Percentiles rank a stretch among this genome's conserved stretches.
phyloP scores from a whole-genome alignment of 345 rosid genomes.

The Physaria fendleri region DNA sequence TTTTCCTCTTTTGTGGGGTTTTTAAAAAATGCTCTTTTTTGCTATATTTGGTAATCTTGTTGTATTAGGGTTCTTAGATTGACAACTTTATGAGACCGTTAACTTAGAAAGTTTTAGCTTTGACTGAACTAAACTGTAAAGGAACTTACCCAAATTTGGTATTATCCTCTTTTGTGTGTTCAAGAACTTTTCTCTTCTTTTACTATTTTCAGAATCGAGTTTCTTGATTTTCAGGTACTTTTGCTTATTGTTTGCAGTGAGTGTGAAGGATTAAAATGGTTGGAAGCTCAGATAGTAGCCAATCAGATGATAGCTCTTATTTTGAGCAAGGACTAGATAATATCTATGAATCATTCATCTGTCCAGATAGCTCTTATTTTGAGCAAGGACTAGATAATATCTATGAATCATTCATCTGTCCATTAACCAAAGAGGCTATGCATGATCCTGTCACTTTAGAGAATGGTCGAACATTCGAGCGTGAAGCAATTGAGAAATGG shows the following conservation, averaged over 20 bases:
- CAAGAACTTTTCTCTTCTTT: neutral
- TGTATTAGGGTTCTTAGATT: too few relatives aligned
- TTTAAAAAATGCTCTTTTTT: neutral
- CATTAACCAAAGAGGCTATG: conserved; percentile 85
- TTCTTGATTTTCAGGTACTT: neutral
- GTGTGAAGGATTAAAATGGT: conserved; percentile 38
- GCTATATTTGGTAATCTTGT: too few relatives aligned
- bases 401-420: conserved; percentile 90
- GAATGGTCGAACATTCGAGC: conserved; percentile 85
- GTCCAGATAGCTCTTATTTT: conserved; percentile 66
- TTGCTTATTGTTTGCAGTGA: conserved; percentile 1
- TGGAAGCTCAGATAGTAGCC: conserved; percentile 72
- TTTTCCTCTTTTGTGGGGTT: neutral
- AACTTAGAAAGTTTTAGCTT: neutral
- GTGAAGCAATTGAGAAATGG: conserved; percentile 86
- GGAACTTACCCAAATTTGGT: conserved; percentile 3
- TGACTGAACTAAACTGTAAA: neutral
- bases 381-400: conserved; percentile 73
- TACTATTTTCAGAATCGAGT: neutral
- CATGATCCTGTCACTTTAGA: conserved; percentile 75
- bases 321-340: conserved; percentile 73
- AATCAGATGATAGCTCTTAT: conserved; percentile 73
- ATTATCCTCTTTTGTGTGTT: neutral
- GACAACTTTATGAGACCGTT: too few relatives aligned
- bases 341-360: conserved; percentile 81